Evolutionary conservation across 1,284 basidiomycete genomes (phyloP).

Genomic region (Moesziomyces aphidis): DNA sequence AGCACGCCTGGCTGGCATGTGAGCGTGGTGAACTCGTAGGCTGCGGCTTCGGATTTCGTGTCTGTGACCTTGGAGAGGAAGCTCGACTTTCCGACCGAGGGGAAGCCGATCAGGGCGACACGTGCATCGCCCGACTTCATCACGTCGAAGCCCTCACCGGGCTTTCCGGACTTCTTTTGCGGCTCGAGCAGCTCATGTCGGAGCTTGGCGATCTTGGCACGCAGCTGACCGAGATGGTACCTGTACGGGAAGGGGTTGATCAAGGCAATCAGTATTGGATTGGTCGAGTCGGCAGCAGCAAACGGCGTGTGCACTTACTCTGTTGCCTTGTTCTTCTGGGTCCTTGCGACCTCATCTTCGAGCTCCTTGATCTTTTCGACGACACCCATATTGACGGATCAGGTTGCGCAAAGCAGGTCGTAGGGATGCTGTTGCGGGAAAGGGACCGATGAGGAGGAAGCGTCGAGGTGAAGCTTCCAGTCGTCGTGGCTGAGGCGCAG

Average conservation of each 20-base stretch:
- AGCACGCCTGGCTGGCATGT: conserved; percentile 70
- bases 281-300: neutral
- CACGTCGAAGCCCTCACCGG: conserved; percentile 65
- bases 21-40: conserved; percentile 95
- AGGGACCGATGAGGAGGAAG: neutral
- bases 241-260: conserved; percentile 1
- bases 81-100: conserved; percentile 91
- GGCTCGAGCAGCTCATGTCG: conserved; percentile 64
- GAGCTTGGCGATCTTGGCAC: conserved; percentile 64
- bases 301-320: conserved; percentile 34
- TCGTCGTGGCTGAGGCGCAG: too few species aligned
- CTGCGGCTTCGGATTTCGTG: conserved; percentile 86
- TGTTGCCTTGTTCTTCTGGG: conserved; percentile 70
- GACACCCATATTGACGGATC: conserved; percentile 51
- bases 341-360: conserved; percentile 90
- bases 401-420: neutral
- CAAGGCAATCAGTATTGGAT: neutral
- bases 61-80: conserved; percentile 91
- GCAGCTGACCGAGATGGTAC: conserved; percentile 63
- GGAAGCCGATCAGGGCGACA: conserved; percentile 83
- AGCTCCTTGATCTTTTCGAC: conserved; percentile 85
- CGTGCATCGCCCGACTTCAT: conserved; percentile 63
- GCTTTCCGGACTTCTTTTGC: conserved; percentile 56
- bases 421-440: neutral
- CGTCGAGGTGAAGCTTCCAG: too few species aligned